Conservation (phyloP, 768 basidiomycete genomes). For the Harrya chromipes region DNA sequence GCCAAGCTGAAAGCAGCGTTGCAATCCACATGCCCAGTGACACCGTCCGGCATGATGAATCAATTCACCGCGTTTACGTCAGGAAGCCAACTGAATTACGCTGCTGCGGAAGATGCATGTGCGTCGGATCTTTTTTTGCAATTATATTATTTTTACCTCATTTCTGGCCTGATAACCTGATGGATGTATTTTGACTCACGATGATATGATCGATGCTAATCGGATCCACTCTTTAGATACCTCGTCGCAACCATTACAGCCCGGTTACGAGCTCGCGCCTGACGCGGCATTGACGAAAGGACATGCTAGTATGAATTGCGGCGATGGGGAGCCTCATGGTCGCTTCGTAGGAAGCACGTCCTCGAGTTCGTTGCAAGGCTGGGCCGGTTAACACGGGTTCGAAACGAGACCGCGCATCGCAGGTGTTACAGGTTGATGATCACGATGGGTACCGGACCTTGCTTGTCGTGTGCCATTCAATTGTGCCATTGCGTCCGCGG, state of each 20-base stretch:
- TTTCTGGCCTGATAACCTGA: not conserved
- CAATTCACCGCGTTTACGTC: constrained; percentile 22
- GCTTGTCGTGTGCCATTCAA: no score
- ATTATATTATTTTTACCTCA: constrained; percentile 1
- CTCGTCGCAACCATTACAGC: constrained; percentile 7
- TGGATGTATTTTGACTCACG: not conserved
- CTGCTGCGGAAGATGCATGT: constrained; percentile 24
- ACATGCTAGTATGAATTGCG: not conserved
- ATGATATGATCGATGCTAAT: constrained; percentile 1
- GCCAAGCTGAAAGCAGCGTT: constrained; percentile 27
- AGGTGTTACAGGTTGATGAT: no score
- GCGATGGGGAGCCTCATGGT: constrained; percentile 2
- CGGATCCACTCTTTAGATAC: not conserved
- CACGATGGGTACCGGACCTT: no score
- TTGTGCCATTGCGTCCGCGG: no score
- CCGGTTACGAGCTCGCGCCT: constrained; percentile 11
- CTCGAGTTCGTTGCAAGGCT: constrained; percentile 29
- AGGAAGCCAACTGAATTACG: constrained; percentile 14
- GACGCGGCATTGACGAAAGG: constrained; percentile 4
- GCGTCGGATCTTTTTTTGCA: constrained; percentile 18
- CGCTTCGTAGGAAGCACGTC: constrained; percentile 19
- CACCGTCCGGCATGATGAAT: constrained; percentile 1
- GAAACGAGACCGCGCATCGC: not conserved
- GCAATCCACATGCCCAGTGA: constrained; percentile 16
- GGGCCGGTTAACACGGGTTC: constrained; percentile 22